Conservation (phyloP, 305 asterid genomes). For the Solanum chacoense region DNA sequence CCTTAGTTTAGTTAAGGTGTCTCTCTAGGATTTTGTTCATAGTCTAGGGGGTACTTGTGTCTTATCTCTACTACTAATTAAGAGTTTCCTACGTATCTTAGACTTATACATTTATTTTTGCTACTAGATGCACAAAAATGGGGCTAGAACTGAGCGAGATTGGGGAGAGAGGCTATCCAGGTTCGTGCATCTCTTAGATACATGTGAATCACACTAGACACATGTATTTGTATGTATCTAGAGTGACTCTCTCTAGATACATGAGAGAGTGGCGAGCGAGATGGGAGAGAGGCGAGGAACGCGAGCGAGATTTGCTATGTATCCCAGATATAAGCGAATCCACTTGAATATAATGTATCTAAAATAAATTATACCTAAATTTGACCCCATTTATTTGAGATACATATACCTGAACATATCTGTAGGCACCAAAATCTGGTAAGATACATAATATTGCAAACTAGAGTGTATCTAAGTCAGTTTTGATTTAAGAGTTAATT, state of each 20-base stretch:
- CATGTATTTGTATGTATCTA: neutral
- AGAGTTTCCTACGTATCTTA: neutral
- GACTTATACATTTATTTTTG: neutral
- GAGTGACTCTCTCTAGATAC: neutral
- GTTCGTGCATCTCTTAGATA: too few relatives aligned
- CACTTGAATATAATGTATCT: too few relatives aligned
- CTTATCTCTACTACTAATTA: neutral
- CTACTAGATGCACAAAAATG: neutral
- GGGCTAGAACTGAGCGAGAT: neutral
- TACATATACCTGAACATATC: neutral
- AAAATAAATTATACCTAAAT: too few relatives aligned
- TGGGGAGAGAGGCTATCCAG: fast-evolving
- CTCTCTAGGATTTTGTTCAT: neutral
- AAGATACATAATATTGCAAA: too few relatives aligned
- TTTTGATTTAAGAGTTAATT: neutral
- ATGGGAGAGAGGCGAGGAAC: neutral
- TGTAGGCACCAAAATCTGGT: too few relatives aligned
- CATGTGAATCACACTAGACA: neutral
- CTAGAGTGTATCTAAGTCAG: neutral
- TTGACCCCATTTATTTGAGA: too few relatives aligned
- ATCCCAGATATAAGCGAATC: too few relatives aligned
- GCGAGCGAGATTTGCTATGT: too few relatives aligned
- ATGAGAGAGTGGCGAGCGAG: neutral
- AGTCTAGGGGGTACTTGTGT: neutral
- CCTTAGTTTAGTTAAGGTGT: too few relatives aligned